A percentile compares a stretch with the other conserved stretches of the same genome.
phyloP scores from a whole-genome alignment of 805 yeast genomes.

The Yarrowia deformans region DNA sequence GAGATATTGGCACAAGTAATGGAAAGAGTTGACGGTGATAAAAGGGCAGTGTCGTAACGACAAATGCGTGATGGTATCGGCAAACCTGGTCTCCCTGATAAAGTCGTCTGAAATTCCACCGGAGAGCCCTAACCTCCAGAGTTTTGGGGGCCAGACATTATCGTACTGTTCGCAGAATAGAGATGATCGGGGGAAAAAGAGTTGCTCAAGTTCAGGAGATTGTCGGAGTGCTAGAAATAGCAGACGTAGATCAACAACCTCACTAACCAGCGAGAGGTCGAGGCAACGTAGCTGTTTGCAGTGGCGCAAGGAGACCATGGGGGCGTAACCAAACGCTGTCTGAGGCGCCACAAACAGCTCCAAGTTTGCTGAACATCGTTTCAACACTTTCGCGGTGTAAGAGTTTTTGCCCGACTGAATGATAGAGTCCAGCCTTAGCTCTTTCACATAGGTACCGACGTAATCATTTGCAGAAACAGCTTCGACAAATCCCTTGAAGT shows the following conservation, averaged over 20 bases:
- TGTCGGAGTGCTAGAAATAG: conserved; percentile 75
- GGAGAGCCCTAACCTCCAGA: conserved; percentile 75
- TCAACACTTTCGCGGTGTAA: conserved; percentile 78
- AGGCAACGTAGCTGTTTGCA: conserved; percentile 70
- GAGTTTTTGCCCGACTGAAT: conserved; percentile 94
- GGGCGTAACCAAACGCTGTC: conserved; percentile 91
- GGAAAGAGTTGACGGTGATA: conserved; percentile 69
- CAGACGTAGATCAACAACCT: conserved; percentile 83
- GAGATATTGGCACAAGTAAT: conserved; percentile 63
- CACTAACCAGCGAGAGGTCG: conserved; percentile 87
- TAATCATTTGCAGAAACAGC: conserved; percentile 56
- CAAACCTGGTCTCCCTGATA: conserved; percentile 72
- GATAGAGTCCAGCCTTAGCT: conserved; percentile 76
- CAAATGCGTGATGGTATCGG: conserved; percentile 69
- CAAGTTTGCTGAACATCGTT: conserved; percentile 73
- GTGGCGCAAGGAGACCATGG: conserved; percentile 77
- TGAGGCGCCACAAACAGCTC: conserved; percentile 87
- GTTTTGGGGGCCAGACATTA: conserved; percentile 78
- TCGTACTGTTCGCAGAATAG: conserved; percentile 63
- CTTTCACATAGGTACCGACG: conserved; percentile 66
- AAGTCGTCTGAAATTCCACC: conserved; percentile 92
- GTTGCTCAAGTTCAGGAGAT: conserved; percentile 67
- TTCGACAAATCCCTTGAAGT: conserved; percentile 77
- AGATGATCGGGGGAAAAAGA: conserved; percentile 90
- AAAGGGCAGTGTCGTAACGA: conserved; percentile 90